Base-by-base conservation (phyloP, 1,284 basidiomycete genomes). In the Wolfiporia cocos region DNA sequence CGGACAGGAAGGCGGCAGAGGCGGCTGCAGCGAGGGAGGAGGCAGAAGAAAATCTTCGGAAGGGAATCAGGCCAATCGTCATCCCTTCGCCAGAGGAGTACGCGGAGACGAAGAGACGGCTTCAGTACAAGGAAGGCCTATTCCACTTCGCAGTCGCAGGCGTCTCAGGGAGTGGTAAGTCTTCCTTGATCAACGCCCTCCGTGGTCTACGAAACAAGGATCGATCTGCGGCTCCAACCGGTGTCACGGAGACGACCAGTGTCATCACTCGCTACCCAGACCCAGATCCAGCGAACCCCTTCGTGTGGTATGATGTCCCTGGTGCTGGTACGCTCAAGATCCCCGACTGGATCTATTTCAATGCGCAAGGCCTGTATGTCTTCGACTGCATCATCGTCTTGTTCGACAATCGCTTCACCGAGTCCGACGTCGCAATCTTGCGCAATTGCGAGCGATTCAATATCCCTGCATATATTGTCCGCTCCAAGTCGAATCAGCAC, bases 71-170 rank as follows among this genome's bases (percentile, higher is more conserved):
- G n/a, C 38, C 24, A n/a, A 21, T 31, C 28, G 9, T 39, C 37
- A 20, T 20, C 12, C 37, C 37, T 5, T 29, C 37, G 12, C 2
- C 7, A 12, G 39, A 20, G 19, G 29, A 40, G 22, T 32, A 18
- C 15, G n/a, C 9, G 9, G 29, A 15, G 4, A 33, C 30, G 1
- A 40, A 34, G 31, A 24, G 17, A 18, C 30, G 21, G 15, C 39
- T 33, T 14, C 20, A 18, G 17, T 40, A 33, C 18, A 7, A 32
- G 22, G 30, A 40, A 15, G 30, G 30, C n/a, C 15, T 24, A 4
- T 33, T 33, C 21, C 39, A 40, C 31, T 33, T 40, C 39, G 39
- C 39, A 4, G 19, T 40, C 39, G 39, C 31, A n/a, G 39, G 39
- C 12, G 22, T 39, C 19, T 18, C 38, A 14, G 38, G 38, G 18